phyloP scores from a whole-genome alignment of 805 yeast genomes.

The Kurtzmaniella fragi region DNA sequence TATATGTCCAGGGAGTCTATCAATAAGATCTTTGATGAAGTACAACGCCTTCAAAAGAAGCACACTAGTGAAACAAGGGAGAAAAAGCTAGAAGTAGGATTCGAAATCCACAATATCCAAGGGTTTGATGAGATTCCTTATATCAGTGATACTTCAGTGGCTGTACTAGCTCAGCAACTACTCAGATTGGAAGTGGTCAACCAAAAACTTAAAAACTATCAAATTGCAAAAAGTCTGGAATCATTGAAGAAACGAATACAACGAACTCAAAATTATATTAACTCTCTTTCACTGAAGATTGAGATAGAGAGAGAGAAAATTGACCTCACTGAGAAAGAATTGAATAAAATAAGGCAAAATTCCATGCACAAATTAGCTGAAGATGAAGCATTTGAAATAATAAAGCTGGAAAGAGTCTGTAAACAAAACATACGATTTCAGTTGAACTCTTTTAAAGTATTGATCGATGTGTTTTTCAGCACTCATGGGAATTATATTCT shows the following conservation, averaged over 20 bases:
- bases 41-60: too few relatives aligned
- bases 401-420: constrained; percentile 14
- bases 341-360: not conserved
- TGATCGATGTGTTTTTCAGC: constrained; percentile 21
- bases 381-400: constrained; percentile 6
- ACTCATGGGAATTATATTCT: constrained; percentile 2
- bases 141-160: too few relatives aligned
- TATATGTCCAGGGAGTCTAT: constrained; percentile 16
- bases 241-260: not conserved
- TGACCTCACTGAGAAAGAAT: not conserved
- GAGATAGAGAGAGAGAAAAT: not conserved
- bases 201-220: constrained; percentile 1
- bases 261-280: not conserved
- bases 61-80: not conserved
- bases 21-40: constrained; percentile 17
- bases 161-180: constrained; percentile 1
- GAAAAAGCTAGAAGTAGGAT: not conserved
- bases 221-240: not conserved
- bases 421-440: constrained; percentile 23
- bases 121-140: too few relatives aligned
- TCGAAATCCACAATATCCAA: not conserved
- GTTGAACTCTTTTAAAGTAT: constrained; percentile 15
- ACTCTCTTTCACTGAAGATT: not conserved
- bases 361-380: constrained; percentile 1
- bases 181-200: constrained; percentile 1